Base-by-base conservation (phyloP, 2,329 filamentous ascomycete species). In the Byssochlamys sp. region DNA sequence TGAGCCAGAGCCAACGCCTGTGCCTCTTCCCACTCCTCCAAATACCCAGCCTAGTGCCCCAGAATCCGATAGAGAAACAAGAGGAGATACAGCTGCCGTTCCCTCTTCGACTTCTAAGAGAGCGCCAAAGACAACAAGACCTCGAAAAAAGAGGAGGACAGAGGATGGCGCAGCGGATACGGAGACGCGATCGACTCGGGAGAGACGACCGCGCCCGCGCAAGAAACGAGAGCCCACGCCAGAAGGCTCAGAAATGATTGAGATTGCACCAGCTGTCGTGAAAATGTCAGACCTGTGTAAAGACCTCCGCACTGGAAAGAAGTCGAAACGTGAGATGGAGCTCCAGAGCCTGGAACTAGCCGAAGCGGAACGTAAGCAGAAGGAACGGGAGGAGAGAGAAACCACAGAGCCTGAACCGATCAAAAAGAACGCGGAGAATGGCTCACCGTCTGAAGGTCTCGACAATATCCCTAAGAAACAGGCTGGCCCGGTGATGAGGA, bases 221-320 rank as follows among this genome's bases (percentile, higher is more conserved):
- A 70, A 65, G 58, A 68, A 68, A 61, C 72, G 73, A 14, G 73
- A 75, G 57, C 63, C 68, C 7, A 79, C 77, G 2, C 78, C 78
- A 1, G 78, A 80, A 59, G 74, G 74, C 58, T 75, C 77, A 1
- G 78, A 80, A 59, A 62, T 65, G 11, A 66, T 77, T 6, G 70
- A 80, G 69, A 84, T 86, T 54, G 76, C 81, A 55, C 77, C 81
- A 0, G 73, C 77, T 11, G 71, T 75, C 24, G 74, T 81, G 2
- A 82, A 78, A 55, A 86, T 87, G 83, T 78, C 75, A 31, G 79
- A 83, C 52, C 69, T 86, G 1, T 81, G 78, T 62, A 78, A 75
- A 55, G 80, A 82, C 61, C 69, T 77, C 35, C 72, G 75, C n/a
- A 76, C 76, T 0, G 84, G 84, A 52, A 81, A 78, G 61, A 77